These are phyloP conservation scores for Syzygium jambos DNA, from an alignment of 345 rosid genomes.

Conservation along the genomic window DNA sequence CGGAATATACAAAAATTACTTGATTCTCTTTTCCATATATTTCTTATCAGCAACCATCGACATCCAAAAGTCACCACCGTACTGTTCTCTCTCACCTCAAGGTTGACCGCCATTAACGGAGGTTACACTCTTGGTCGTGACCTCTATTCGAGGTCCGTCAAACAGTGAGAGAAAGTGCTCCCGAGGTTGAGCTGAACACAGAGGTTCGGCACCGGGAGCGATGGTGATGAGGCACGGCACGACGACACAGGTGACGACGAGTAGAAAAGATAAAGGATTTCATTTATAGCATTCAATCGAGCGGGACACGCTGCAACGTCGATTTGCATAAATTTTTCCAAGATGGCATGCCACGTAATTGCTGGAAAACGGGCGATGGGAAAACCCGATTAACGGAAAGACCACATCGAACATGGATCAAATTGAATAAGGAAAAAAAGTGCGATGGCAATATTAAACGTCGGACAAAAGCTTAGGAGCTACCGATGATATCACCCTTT, in stretches of 20 bases:
- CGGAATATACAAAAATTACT: background rate
- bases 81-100: background rate
- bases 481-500: background rate
- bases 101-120: background rate
- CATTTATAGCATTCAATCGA: background rate
- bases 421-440: background rate
- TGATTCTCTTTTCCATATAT: background rate
- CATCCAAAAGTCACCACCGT: background rate
- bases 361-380: background rate
- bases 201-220: background rate
- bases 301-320: background rate
- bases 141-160: background rate
- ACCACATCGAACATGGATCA: background rate
- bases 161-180: background rate
- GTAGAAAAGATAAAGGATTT: background rate
- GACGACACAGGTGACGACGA: accelerated
- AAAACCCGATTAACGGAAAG: background rate
- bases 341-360: background rate
- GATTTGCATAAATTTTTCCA: background rate
- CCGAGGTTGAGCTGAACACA: background rate
- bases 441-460: background rate
- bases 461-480: background rate
- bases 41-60: background rate
- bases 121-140: background rate
- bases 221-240: accelerated